A percentile compares a stretch with the other conserved stretches of the same genome.
Evolutionary conservation across 352 stramenopile genomes (phyloP).

Genomic region (Globisporangium echinulatum): DNA sequence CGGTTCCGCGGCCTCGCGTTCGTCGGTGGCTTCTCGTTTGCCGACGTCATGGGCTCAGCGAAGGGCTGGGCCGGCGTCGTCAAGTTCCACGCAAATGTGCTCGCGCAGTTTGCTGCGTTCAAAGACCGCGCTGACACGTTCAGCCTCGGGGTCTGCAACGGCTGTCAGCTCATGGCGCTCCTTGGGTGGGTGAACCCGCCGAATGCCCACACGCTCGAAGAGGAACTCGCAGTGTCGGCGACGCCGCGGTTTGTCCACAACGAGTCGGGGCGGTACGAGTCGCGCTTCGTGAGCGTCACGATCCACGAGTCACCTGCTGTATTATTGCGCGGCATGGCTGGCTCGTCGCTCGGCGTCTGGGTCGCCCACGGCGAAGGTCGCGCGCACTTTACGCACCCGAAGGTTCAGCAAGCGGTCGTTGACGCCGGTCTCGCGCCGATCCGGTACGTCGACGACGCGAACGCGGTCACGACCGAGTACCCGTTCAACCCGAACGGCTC

Average conservation of each 20-base stretch:
- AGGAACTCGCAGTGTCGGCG: constrained; percentile 43
- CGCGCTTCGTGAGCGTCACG: constrained; percentile 94
- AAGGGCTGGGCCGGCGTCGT: constrained; percentile 98
- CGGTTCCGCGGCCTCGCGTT: constrained; percentile 97
- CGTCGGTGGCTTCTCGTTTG: constrained; percentile 98
- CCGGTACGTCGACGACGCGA: constrained; percentile 96
- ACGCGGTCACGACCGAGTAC: constrained; percentile 93
- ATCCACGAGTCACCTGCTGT: constrained; percentile 93
- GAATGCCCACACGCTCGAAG: constrained; percentile 44
- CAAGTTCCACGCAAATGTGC: constrained; percentile 94
- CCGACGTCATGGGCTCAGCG: constrained; percentile 97
- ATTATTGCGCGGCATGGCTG: constrained; percentile 98
- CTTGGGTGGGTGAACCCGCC: constrained; percentile 93
- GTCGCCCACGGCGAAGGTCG: constrained; percentile 91
- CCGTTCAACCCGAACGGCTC: constrained; percentile 99
- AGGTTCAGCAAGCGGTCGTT: constrained; percentile 86
- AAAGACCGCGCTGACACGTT: constrained; percentile 95
- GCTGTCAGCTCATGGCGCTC: constrained; percentile 99
- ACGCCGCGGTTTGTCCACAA: constrained; percentile 98
- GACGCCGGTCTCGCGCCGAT: constrained; percentile 92
- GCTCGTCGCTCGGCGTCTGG: constrained; percentile 96
- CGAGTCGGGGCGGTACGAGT: constrained; percentile 94
- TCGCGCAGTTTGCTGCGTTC: constrained; percentile 96
- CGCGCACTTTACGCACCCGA: constrained; percentile 94
- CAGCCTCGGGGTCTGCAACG: constrained; percentile 98